phyloP scores from a whole-genome alignment of 2,329 filamentous ascomycete species.

The Geosmithia flava region DNA sequence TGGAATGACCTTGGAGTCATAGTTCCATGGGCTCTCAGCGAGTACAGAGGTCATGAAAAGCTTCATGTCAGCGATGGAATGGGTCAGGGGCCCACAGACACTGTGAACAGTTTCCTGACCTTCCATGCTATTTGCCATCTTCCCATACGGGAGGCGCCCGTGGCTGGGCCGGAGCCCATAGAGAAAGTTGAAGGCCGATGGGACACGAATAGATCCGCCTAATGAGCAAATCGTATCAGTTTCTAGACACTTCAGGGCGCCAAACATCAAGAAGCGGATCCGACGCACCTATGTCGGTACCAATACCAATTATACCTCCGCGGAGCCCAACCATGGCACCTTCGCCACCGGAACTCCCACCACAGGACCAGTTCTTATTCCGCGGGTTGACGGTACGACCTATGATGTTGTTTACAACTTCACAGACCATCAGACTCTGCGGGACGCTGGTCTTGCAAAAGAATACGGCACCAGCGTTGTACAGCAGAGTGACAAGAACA shows the following conservation, averaged over 20 bases:
- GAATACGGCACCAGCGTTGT: constrained; percentile 7
- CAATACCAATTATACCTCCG: constrained; percentile 43
- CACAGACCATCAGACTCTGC: constrained; percentile 10
- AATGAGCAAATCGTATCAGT: too few species aligned
- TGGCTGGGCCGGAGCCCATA: constrained; percentile 75
- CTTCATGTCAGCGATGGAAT: constrained; percentile 9
- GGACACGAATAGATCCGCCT: constrained; percentile 65
- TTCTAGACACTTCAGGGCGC: background rate
- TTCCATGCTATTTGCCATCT: constrained; percentile 19
- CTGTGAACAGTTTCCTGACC: constrained; percentile 18
- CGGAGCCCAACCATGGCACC: constrained; percentile 19
- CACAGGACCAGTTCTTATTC: constrained; percentile 17
- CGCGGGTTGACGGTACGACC: constrained; percentile 20
- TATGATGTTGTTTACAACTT: constrained; percentile 20
- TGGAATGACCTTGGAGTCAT: constrained; percentile 19
- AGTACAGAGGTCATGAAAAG: constrained; percentile 16
- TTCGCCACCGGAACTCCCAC: constrained; percentile 24
- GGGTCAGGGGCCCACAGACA: constrained; percentile 19
- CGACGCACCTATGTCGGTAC: constrained; percentile 45
- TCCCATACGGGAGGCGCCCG: constrained; percentile 41
- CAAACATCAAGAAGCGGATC: background rate
- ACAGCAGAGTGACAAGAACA: background rate
- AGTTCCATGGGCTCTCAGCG: constrained; percentile 18
- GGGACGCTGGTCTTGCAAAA: constrained; percentile 12
- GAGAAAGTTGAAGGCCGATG: constrained; percentile 62